Base-by-base conservation (phyloP, 176 grass and related monocot genomes). In the Triticum turgidum region DNA sequence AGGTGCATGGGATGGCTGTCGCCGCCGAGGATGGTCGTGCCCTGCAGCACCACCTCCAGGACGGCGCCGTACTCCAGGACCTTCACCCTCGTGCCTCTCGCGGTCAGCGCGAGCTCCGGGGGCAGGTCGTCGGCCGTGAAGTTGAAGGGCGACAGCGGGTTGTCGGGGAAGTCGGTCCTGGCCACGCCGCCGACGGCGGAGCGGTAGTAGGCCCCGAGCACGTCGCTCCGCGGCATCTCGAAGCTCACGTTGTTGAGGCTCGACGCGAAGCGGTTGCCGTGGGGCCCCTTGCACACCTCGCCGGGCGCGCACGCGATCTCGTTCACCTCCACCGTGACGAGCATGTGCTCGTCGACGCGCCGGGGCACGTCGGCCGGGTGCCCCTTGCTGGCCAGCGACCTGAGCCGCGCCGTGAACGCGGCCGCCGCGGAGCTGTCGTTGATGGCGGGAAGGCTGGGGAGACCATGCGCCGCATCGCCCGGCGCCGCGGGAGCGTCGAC, bases 241-340 rank as follows among this genome's bases (percentile, higher is more conserved):
- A 89, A 89, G 87, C 91, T 89, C 15, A 89, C 38, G 24, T 92
- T 87, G 84, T 89, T 92, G 21, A 92, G 54, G 76, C 84, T 92
- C 39, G 87, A 84, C 4, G 87, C 80, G 0, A 92, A 21, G 5
- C 30, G 61, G 51, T 22, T 69, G 1, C 1, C 3, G 0, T 9
- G 0, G n/a, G 74, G 87, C 5, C 86, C 91, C 1, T 37, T 0
- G 63, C 86, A 88, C 0, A 1, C 27, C 37, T 47, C 3, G 62
- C 68, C 6, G 7, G 37, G 0, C 49, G 2, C 6, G 11, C 88
- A 89, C 13, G 83, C 6, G 15, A 84, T 22, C 22, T 64, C 8
- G 79, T 86, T 86, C 34, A 90, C 12, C 3, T 52, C 39, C 41
- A 90, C 24, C 1, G 73, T 58, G 38, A 90, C 24, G 41, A 90